A percentile compares a stretch with the other conserved stretches of the same genome.
Evolutionary conservation across 257 asterid species (phyloP).

Genomic region (Striga asiatica): DNA sequence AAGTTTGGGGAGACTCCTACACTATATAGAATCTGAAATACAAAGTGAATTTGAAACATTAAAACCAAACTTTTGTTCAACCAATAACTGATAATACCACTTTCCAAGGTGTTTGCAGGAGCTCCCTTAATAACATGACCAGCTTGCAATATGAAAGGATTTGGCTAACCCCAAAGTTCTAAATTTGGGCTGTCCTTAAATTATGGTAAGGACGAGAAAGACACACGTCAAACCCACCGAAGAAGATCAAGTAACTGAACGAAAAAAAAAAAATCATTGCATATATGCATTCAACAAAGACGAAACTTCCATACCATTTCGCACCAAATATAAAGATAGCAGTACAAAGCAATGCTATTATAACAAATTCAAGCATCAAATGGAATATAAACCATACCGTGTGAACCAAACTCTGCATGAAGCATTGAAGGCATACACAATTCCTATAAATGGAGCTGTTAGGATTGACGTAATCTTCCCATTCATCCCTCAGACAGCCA

Average conservation of each 20-base stretch:
- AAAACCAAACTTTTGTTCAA: neutral
- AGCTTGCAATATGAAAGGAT: too few species aligned
- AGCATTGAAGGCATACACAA: conserved; percentile 70
- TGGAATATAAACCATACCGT: conserved; percentile 39
- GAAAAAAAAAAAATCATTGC: too few species aligned
- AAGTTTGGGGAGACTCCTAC: too few species aligned
- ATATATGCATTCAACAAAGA: too few species aligned
- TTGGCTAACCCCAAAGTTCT: too few species aligned
- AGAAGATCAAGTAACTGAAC: neutral
- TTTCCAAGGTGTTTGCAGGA: neutral
- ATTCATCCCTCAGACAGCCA: conserved; percentile 80
- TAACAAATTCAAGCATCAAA: too few species aligned
- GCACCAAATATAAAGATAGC: too few species aligned
- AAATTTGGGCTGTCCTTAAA: too few species aligned
- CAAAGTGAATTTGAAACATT: neutral
- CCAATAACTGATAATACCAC: neutral
- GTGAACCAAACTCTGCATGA: conserved; percentile 47
- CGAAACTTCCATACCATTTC: too few species aligned
- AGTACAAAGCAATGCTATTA: too few species aligned
- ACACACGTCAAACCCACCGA: too few species aligned
- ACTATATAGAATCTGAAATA: neutral
- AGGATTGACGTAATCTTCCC: conserved; percentile 58
- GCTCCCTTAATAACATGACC: neutral
- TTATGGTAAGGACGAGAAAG: too few species aligned
- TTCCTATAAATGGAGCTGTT: conserved; percentile 59